phyloP scores from a whole-genome alignment of 148 eudicot species.

The Drosera capensis region DNA sequence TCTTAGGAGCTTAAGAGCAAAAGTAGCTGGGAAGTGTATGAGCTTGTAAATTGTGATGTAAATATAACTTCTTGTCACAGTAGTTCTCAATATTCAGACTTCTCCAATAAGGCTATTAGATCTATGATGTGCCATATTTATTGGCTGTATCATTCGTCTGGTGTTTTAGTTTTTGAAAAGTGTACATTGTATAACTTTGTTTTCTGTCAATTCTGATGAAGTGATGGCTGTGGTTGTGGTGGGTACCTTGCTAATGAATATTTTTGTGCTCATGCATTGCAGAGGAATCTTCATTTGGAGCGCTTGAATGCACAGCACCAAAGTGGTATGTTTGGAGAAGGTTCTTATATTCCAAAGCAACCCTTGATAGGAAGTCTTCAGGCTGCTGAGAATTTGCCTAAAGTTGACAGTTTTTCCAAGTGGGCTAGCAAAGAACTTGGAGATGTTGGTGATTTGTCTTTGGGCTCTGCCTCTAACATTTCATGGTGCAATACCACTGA shows the following conservation, averaged over 20 bases:
- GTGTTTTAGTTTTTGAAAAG: too few relatives aligned
- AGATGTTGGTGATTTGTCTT: constrained; percentile 31
- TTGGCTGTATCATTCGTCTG: too few relatives aligned
- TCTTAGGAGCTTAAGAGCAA: too few relatives aligned
- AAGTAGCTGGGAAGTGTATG: too few relatives aligned
- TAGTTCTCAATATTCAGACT: too few relatives aligned
- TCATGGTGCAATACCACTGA: constrained; percentile 45
- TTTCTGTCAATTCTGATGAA: too few relatives aligned
- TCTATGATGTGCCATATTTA: too few relatives aligned
- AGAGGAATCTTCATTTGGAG: constrained; percentile 22
- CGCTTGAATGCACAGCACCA: constrained; percentile 11
- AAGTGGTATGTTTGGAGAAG: constrained; percentile 9
- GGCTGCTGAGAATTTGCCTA: constrained; percentile 32
- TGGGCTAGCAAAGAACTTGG: constrained; percentile 55
- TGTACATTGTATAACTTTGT: too few relatives aligned
- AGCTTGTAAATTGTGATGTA: too few relatives aligned
- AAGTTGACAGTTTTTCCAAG: constrained; percentile 56
- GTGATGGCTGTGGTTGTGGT: too few relatives aligned
- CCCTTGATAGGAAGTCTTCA: constrained; percentile 20
- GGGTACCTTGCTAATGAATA: constrained; percentile 5
- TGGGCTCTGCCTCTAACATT: constrained; percentile 33
- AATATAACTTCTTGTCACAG: too few relatives aligned
- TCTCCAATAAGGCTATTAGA: too few relatives aligned
- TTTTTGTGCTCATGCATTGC: constrained; percentile 3
- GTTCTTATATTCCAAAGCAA: constrained; percentile 16